These are phyloP conservation scores for Astrephomene gubernaculifera DNA, from an alignment of 139 green algal species.

Conservation along the genomic window DNA sequence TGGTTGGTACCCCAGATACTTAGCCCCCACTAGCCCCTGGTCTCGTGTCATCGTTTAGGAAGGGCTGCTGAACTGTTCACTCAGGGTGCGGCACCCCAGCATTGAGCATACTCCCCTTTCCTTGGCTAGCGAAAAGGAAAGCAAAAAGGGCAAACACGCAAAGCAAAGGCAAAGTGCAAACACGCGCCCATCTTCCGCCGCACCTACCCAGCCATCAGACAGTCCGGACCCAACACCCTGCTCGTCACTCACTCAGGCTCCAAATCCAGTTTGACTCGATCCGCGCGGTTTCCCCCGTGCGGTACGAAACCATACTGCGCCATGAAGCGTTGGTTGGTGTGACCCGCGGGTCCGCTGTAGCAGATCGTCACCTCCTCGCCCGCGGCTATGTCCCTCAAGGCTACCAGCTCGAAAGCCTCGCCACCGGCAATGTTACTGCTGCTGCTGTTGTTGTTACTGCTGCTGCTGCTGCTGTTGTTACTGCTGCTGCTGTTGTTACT, in stretches of 20 bases:
- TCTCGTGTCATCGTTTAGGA: too few relatives aligned
- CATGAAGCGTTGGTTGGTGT: slow-evolving; percentile 63
- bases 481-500: not conserved
- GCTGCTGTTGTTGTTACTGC: not conserved
- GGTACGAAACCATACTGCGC: slow-evolving; percentile 76
- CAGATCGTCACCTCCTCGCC: slow-evolving; percentile 61
- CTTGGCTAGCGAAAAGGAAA: too few relatives aligned
- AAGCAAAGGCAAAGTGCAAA: too few relatives aligned
- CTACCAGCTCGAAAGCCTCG: slow-evolving; percentile 57
- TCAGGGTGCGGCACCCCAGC: too few relatives aligned
- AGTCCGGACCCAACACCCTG: not conserved
- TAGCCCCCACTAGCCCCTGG: too few relatives aligned
- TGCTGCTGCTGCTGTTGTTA: not conserved
- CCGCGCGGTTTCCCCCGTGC: slow-evolving; percentile 53
- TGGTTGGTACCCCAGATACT: too few relatives aligned
- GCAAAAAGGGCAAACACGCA: too few relatives aligned
- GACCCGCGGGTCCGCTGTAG: slow-evolving; percentile 66
- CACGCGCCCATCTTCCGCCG: too few relatives aligned
- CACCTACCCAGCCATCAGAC: too few relatives aligned
- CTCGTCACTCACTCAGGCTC: slow-evolving; percentile 6
- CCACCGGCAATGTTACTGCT: not conserved
- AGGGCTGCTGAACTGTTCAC: too few relatives aligned
- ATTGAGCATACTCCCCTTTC: too few relatives aligned
- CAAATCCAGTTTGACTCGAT: slow-evolving; percentile 55
- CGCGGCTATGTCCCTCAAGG: slow-evolving; percentile 42